These are phyloP conservation scores for Eucalyptus brandiana DNA, from an alignment of 345 rosid species.

Conservation along the genomic window DNA sequence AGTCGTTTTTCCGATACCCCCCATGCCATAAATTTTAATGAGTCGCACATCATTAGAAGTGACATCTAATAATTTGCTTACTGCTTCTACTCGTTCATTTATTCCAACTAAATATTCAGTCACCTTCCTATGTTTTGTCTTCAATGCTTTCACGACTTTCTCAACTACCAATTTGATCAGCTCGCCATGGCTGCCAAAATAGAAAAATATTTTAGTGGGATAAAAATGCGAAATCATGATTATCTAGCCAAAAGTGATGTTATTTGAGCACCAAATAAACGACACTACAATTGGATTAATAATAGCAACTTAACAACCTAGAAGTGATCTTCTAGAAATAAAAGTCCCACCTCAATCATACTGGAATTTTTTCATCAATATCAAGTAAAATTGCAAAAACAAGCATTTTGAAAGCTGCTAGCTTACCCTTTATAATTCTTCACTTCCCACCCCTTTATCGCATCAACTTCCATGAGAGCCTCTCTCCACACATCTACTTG, in stretches of 20 bases:
- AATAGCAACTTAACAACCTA: background rate
- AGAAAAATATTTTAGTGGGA: background rate
- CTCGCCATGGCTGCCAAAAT: background rate
- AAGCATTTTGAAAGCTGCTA: too few relatives aligned
- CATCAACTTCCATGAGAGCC: too few relatives aligned
- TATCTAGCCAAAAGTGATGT: background rate
- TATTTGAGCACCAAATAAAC: background rate
- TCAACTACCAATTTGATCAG: background rate
- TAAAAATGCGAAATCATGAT: fast-evolving
- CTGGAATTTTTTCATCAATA: too few relatives aligned
- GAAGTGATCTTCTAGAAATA: too few relatives aligned
- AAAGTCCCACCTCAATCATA: too few relatives aligned
- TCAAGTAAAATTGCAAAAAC: too few relatives aligned
- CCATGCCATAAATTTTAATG: too few relatives aligned
- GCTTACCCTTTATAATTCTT: too few relatives aligned
- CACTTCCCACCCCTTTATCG: too few relatives aligned
- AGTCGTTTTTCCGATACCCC: background rate
- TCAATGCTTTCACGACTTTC: background rate
- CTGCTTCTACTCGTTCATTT: background rate
- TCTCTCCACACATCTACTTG: too few relatives aligned
- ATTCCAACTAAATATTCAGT: background rate
- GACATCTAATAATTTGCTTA: background rate
- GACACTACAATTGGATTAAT: background rate
- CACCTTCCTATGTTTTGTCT: background rate
- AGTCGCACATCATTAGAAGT: background rate